Percentiles rank a stretch among this genome's conserved stretches.
These are phyloP conservation scores for Buxus sempervirens DNA, from an alignment of 164 flowering plant species.

Conservation along the genomic window DNA sequence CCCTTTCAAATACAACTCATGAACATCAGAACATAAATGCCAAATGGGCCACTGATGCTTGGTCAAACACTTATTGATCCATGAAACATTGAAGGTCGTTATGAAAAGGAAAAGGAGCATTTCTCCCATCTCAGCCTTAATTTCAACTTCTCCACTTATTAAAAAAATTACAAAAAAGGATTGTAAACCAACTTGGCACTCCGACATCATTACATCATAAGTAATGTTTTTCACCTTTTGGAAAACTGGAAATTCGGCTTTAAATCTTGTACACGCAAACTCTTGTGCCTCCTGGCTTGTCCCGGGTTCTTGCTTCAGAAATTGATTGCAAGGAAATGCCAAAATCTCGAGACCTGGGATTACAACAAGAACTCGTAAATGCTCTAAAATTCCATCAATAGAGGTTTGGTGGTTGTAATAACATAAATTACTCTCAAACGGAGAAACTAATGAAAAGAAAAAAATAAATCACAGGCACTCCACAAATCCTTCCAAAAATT, in stretches of 20 bases:
- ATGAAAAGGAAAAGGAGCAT: background rate
- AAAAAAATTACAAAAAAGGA: no score
- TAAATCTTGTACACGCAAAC: conserved; percentile 81
- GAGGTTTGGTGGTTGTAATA: no score
- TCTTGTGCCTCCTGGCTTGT: conserved; percentile 53
- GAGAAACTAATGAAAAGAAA: no score
- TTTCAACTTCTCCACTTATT: no score
- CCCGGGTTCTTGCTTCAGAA: conserved; percentile 79
- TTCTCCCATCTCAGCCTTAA: no score
- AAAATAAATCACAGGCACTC: no score
- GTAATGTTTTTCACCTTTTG: conserved; percentile 55
- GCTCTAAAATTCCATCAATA: background rate
- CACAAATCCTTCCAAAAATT: no score
- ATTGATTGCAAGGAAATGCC: conserved; percentile 98
- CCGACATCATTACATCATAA: background rate
- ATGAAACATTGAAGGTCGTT: background rate
- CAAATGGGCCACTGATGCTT: background rate
- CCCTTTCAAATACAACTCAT: background rate
- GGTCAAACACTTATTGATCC: background rate
- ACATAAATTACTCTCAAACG: no score
- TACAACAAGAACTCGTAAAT: background rate
- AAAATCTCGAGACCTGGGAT: conserved; percentile 74
- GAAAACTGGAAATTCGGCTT: conserved; percentile 83
- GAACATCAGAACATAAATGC: background rate
- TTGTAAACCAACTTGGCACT: background rate